A percentile compares a stretch with the other conserved stretches of the same genome.
Conservation (phyloP, 2,329 filamentous ascomycete species). For the Aspergillus proliferans region DNA sequence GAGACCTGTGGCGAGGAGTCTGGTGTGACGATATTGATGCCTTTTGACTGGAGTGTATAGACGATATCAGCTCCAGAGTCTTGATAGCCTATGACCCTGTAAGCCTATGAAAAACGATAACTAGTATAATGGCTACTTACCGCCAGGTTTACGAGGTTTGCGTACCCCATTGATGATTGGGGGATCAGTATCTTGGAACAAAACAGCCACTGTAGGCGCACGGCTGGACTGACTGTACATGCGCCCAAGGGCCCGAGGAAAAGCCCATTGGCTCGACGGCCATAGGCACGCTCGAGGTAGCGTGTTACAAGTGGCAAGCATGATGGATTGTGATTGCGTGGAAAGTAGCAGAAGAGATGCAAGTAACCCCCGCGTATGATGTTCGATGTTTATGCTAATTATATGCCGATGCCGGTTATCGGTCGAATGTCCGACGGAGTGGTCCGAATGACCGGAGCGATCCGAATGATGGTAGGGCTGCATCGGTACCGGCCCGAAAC, state of each 20-base stretch:
- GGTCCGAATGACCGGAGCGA: background rate
- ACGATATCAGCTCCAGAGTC: conserved; percentile 48
- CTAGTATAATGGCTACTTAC: conserved; percentile 16
- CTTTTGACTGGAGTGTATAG: conserved; percentile 30
- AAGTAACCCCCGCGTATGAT: background rate
- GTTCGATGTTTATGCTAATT: background rate
- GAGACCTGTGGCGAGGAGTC: conserved; percentile 21
- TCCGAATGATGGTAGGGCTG: background rate
- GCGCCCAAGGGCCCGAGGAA: background rate
- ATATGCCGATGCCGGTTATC: background rate
- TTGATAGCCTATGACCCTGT: conserved; percentile 36
- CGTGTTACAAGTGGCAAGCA: background rate
- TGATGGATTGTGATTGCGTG: background rate
- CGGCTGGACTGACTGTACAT: background rate
- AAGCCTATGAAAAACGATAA: background rate
- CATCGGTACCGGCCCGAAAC: background rate
- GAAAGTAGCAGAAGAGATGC: background rate
- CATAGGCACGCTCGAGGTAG: background rate
- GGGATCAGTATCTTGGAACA: conserved; percentile 45
- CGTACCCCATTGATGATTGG: conserved; percentile 43
- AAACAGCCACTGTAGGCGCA: conserved; percentile 34
- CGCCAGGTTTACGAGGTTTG: conserved; percentile 47
- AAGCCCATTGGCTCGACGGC: background rate
- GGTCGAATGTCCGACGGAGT: background rate
- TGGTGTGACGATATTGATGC: conserved; percentile 31